phyloP scores from a whole-genome alignment of 139 green algal genomes.

The Micromonas commoda region DNA sequence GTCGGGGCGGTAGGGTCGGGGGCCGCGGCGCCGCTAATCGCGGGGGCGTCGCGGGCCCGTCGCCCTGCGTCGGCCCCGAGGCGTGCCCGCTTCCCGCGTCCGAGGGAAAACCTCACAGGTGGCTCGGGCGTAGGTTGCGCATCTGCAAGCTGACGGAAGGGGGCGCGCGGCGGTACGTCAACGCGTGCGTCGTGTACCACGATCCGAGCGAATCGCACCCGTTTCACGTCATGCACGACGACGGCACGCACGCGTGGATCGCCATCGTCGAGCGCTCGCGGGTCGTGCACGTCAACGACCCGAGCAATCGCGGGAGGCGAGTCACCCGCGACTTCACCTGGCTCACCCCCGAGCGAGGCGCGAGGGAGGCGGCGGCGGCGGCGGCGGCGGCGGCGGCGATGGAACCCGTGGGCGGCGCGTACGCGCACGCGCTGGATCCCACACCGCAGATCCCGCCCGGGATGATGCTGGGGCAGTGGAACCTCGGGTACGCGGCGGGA shows the following conservation, averaged over 20 bases:
- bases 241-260: neutral
- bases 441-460: neutral
- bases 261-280: neutral
- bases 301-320: neutral
- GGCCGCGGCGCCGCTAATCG: too few species aligned
- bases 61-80: too few species aligned
- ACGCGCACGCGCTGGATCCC: neutral
- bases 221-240: neutral
- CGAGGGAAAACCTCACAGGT: neutral
- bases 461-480: neutral
- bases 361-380: neutral
- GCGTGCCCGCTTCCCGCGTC: neutral
- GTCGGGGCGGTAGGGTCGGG: too few species aligned
- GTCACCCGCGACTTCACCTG: neutral
- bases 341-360: neutral
- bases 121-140: neutral
- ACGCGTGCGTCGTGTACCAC: conserved; percentile 3
- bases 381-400: too few species aligned
- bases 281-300: neutral
- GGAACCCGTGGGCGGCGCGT: neutral
- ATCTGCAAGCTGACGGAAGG: neutral
- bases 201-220: conserved; percentile 14
- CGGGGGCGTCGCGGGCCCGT: too few species aligned
- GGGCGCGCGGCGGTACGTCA: neutral
- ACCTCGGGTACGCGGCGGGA: too few species aligned